Evolutionary conservation across 73 alveolate species (phyloP), one percentile per base, ranked within the genome.

Genomic region (Paramecium biaurelia): DNA sequence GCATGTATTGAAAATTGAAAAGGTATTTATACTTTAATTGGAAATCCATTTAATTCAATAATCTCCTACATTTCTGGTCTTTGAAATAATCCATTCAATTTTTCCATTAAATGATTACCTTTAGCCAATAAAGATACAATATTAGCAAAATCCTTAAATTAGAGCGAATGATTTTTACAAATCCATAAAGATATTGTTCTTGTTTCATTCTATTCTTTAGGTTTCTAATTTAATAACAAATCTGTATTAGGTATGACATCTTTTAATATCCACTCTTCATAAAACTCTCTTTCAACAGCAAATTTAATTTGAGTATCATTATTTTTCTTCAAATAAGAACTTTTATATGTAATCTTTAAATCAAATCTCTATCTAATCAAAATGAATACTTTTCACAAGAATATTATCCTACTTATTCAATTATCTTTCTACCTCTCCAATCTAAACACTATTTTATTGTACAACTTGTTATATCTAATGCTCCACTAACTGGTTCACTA

Each of bases 1-100:
- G 90, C 90, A 43, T 79, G 74, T 37, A 79, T 79, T 11, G 90
- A 79, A 79, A 79, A 79, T 79, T 79, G 28, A 47, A 79, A 79
- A 6, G 90, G 90, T 20, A 79, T 79, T 26, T 79, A 15, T 3
- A 79, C 90, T 24, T 79, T 79, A 45, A 79, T 41, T 12, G 90
- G 90, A 45, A 79, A 79, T 24, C 90, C 90, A 79, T 79, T 34
- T 14, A 79, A 43, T 79, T 41, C 45, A 23, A 79, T 41, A 5
- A 79, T 79, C 56, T 38, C 47, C 37, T 79, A 18, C 42, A 79
- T 26, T 20, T 79, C 90, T 79, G 70, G 70, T 79, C 90, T 42
- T 47, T 79, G 12, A 79, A 79, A 79, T 8, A 79, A 32, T 45
- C 35, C 56, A 45, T 32, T 24, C 9, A 79, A 45, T 18, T 45